These are phyloP conservation scores for Kwoniella shivajii DNA, from an alignment of 1,284 basidiomycete genomes.

Conservation along the genomic window DNA sequence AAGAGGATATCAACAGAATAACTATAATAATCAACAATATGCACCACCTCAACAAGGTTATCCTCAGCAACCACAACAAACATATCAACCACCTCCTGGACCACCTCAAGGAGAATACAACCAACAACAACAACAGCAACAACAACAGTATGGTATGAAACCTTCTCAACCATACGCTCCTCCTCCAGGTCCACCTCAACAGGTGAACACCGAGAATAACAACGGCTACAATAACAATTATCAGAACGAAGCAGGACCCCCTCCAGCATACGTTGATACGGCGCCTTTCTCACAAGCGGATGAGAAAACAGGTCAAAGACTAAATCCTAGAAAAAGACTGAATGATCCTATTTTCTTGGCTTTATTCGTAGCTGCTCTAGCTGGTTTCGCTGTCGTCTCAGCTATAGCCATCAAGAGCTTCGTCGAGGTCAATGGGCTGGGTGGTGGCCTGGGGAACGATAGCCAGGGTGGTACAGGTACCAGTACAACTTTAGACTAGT, in stretches of 20 bases:
- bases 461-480: slow-evolving; percentile 39
- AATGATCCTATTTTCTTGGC: slow-evolving; percentile 73
- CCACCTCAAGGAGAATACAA: slow-evolving; percentile 16
- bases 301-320: slow-evolving; percentile 60
- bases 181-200: neutral
- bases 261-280: slow-evolving; percentile 25
- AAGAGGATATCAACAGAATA: slow-evolving; percentile 6
- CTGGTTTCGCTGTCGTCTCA: slow-evolving; percentile 69
- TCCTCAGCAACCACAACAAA: slow-evolving; percentile 17
- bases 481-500: slow-evolving; percentile 35
- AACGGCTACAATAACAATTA: neutral
- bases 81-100: no score
- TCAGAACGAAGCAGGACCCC: neutral
- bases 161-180: slow-evolving; percentile 47
- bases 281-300: slow-evolving; percentile 62
- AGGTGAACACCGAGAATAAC: neutral
- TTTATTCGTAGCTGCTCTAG: slow-evolving; percentile 68
- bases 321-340: slow-evolving; percentile 67
- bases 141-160: slow-evolving; percentile 27
- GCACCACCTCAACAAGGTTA: slow-evolving; percentile 10
- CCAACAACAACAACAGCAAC: slow-evolving; percentile 13
- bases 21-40: slow-evolving; percentile 8
- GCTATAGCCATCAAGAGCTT: slow-evolving; percentile 67
- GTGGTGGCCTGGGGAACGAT: slow-evolving; percentile 43
- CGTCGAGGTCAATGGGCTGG: slow-evolving; percentile 64